phyloP scores from a whole-genome alignment of 2,329 filamentous ascomycete species.

The Trichoderma semiorbis region DNA sequence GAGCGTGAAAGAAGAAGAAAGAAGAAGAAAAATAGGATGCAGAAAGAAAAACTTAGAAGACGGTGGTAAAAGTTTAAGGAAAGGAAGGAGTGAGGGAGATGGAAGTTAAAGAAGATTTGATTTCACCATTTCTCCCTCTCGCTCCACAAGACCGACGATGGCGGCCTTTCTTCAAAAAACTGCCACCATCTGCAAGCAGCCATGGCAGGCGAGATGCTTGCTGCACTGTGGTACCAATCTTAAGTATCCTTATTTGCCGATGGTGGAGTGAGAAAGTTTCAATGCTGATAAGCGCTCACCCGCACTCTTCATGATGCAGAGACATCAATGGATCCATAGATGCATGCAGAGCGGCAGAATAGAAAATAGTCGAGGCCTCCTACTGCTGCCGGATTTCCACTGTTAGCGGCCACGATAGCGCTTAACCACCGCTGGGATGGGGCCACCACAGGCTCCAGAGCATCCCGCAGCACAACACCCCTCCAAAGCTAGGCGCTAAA shows the following conservation, averaged over 20 bases:
- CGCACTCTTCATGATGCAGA: not conserved
- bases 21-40: too few relatives aligned
- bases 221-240: conserved; percentile 7
- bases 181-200: conserved; percentile 1
- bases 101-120: not conserved
- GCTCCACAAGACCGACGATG: not conserved
- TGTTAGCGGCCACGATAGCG: not conserved
- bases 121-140: not conserved
- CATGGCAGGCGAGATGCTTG: not conserved
- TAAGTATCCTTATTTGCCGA: conserved; percentile 9
- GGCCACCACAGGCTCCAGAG: not conserved
- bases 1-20: too few relatives aligned
- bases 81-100: too few relatives aligned
- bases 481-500: not conserved
- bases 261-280: not conserved
- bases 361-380: not conserved
- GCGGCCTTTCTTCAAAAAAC: not conserved
- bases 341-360: not conserved
- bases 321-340: not conserved
- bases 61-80: too few relatives aligned
- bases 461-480: not conserved
- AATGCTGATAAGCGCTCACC: conserved; percentile 2
- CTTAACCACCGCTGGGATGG: not conserved
- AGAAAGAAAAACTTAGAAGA: too few relatives aligned
- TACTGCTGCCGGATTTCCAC: conserved; percentile 1